Conservation (phyloP, 441 rosid genomes). For the Arabidopsis hybrid region DNA sequence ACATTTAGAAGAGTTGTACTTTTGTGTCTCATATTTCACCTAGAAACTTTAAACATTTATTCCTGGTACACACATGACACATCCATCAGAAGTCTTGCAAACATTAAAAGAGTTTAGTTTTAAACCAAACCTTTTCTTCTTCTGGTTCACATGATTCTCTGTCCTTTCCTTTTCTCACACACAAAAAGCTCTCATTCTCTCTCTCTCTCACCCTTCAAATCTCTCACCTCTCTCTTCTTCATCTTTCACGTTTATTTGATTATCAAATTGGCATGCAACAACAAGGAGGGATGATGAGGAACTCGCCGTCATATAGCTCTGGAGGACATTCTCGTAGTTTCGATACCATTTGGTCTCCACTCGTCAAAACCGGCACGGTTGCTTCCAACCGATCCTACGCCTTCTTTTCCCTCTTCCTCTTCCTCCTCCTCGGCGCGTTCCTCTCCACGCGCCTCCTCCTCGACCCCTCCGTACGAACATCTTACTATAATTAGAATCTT, state of each 20-base stretch:
- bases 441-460: slow-evolving; percentile 47
- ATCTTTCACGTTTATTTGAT: slow-evolving; percentile 1
- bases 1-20: not conserved
- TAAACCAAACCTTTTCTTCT: slow-evolving; percentile 16
- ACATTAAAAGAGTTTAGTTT: not conserved
- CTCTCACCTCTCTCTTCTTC: slow-evolving; percentile 16
- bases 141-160: slow-evolving; percentile 39
- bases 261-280: slow-evolving; percentile 33
- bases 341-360: slow-evolving; percentile 43
- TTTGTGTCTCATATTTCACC: slow-evolving; percentile 3
- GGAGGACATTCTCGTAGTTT: slow-evolving; percentile 47
- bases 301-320: slow-evolving; percentile 37
- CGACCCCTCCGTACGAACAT: slow-evolving; percentile 42
- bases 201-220: not conserved
- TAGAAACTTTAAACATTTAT: slow-evolving; percentile 9
- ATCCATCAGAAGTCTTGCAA: slow-evolving; percentile 11
- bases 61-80: slow-evolving; percentile 3
- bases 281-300: slow-evolving; percentile 36
- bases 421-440: slow-evolving; percentile 44
- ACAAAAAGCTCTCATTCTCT: not conserved
- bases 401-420: slow-evolving; percentile 43
- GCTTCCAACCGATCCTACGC: slow-evolving; percentile 44
- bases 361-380: slow-evolving; percentile 38
- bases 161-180: slow-evolving; percentile 19
- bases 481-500: not conserved